These are phyloP conservation scores for Pneumocystis canis DNA, from an alignment of 1,139 yeast genomes.

Conservation along the genomic window DNA sequence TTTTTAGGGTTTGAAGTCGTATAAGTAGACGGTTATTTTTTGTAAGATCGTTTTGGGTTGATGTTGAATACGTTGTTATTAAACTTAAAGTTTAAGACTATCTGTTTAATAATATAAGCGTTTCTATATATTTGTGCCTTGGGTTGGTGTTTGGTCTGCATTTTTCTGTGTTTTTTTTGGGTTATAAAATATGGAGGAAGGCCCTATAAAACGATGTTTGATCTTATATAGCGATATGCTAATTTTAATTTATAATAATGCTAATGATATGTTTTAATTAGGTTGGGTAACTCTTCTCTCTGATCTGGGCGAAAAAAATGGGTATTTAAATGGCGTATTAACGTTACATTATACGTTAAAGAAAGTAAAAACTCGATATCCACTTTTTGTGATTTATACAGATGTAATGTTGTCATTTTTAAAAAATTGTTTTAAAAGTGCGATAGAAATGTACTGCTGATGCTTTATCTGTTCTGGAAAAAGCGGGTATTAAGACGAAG, in stretches of 20 bases:
- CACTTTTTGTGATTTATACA: constrained; percentile 38
- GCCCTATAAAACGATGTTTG: not conserved
- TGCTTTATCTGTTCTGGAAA: constrained; percentile 20
- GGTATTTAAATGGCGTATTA: constrained; percentile 36
- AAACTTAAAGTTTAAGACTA: too few species aligned
- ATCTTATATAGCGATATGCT: not conserved
- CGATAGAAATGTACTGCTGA: not conserved
- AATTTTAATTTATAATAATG: not conserved
- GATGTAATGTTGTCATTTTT: constrained; percentile 25
- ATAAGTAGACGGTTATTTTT: too few species aligned
- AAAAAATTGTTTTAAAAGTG: not conserved
- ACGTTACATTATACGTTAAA: constrained; percentile 35
- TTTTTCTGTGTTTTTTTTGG: not conserved
- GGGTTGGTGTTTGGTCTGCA: constrained; percentile 25
- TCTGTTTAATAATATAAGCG: too few species aligned
- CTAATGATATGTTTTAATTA: not conserved
- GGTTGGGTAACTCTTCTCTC: constrained; percentile 42
- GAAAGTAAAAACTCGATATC: constrained; percentile 31
- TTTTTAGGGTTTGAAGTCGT: too few species aligned
- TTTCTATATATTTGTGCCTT: too few species aligned
- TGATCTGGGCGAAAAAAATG: constrained; percentile 21
- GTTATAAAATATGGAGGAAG: not conserved
- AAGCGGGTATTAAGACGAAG: constrained; percentile 30
- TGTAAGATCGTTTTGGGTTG: too few species aligned
- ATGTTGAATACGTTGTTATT: too few species aligned